Base-by-base conservation (phyloP, 148 eudicot species). In the Vaccinium corymbosum region DNA sequence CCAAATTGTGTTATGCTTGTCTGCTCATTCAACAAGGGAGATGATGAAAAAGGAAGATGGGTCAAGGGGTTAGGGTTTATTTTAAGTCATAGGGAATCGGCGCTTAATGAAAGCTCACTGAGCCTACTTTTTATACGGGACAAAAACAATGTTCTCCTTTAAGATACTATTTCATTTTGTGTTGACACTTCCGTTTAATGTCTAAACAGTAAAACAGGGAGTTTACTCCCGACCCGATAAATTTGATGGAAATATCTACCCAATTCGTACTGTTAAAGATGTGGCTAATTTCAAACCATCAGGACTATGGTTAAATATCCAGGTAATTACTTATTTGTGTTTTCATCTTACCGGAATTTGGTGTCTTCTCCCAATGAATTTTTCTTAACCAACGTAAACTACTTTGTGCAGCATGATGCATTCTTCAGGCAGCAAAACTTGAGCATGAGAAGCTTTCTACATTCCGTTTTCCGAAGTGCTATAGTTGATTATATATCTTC, bases 221-320 rank as follows among this genome's bases (percentile, higher is more conserved):
- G 81, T 91, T 35, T 84, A 1, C 66, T 84, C 94, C 68, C 92
- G 99, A 15, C 11, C 86, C 16, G 46, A 80, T 29, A 46, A 0
- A 80, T 94, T 94, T 61, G 95, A 93, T 80, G 85, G 82, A 42
- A 13, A 52, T 52, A 0, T 2, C 82, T 85, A 76, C 80, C 84
- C 1, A 74, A 88, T 97, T 89, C 90, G 91, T 75, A 90, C 92
- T 11, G 92, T 91, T 79, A 84, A 90, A 29, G 92, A 86, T 20
- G 92, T 94, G 51, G 85, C 74, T 80, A 62, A 85, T 64, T 81
- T 78, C 52, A 80, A 80, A 55, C 93, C 96, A 64, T 88, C 90
- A 7, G 92, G 91, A 35, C 81, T 89, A 12, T 97, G 99, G 99
- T 89, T 97, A 66, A 97, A 93, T 85, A 80, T 95, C 70, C 91